Conservation (phyloP, 768 basidiomycete species). For the Suillus sp. region DNA sequence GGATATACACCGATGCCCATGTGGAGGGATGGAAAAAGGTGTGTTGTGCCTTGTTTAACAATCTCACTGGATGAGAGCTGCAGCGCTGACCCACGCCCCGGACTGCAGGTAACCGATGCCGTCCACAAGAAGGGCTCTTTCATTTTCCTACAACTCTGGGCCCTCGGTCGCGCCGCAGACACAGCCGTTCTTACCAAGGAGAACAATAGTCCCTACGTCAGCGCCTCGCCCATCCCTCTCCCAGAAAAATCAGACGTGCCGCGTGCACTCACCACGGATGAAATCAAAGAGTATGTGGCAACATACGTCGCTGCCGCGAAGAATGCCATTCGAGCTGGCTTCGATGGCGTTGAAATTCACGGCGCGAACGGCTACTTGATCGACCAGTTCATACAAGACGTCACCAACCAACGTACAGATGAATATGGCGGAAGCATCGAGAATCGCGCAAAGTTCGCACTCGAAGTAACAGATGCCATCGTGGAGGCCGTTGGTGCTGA, state of each 20-base stretch:
- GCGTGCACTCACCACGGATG: slow-evolving; percentile 27
- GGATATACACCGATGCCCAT: slow-evolving; percentile 66
- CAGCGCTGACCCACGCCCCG: too few relatives aligned
- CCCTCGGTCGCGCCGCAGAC: slow-evolving; percentile 24
- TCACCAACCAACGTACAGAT: slow-evolving; percentile 59
- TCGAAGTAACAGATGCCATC: slow-evolving; percentile 57
- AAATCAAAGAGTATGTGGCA: slow-evolving; percentile 36
- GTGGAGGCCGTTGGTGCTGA: slow-evolving; percentile 53
- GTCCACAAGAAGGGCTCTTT: too few relatives aligned
- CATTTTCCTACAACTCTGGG: too few relatives aligned
- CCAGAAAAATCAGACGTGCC: slow-evolving; percentile 18
- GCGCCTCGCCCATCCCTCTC: slow-evolving; percentile 30
- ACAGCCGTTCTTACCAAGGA: slow-evolving; percentile 37
- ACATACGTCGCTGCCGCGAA: slow-evolving; percentile 35
- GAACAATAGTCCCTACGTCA: slow-evolving; percentile 33
- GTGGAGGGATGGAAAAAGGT: slow-evolving; percentile 22
- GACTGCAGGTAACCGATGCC: too few relatives aligned
- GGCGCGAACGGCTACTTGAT: slow-evolving; percentile 47
- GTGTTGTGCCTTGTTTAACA: too few relatives aligned
- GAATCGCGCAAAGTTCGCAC: slow-evolving; percentile 55
- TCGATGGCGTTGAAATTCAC: slow-evolving; percentile 50
- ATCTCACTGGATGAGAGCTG: too few relatives aligned
- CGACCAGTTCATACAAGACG: slow-evolving; percentile 64
- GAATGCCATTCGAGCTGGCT: slow-evolving; percentile 42
- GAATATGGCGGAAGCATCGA: slow-evolving; percentile 69